phyloP scores from a whole-genome alignment of 352 stramenopile genomes.

The Pythium utonaiense region DNA sequence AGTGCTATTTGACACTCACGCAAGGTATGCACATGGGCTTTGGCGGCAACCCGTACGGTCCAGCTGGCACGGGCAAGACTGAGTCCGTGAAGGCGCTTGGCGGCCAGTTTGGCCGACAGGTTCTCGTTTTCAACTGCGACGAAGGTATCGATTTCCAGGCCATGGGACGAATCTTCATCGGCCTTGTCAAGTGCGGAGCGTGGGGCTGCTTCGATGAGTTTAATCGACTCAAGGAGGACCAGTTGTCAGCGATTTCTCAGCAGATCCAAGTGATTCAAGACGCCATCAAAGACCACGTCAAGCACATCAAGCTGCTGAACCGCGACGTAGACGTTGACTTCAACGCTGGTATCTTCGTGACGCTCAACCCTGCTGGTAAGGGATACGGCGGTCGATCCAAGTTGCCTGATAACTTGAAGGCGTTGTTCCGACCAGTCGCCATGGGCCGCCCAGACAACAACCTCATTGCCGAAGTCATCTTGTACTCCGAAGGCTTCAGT shows the following conservation, averaged over 20 bases:
- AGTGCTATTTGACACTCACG: slow-evolving; percentile 89
- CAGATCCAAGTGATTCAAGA: slow-evolving; percentile 91
- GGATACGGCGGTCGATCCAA: slow-evolving; percentile 87
- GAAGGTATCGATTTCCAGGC: slow-evolving; percentile 87
- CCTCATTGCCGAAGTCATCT: slow-evolving; percentile 85
- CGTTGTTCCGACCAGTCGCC: slow-evolving; percentile 83
- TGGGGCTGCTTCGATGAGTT: slow-evolving; percentile 94
- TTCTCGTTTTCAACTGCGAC: slow-evolving; percentile 88
- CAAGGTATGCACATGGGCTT: slow-evolving; percentile 85
- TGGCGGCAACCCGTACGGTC: slow-evolving; percentile 87
- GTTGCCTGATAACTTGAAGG: slow-evolving; percentile 91
- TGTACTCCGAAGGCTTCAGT: slow-evolving; percentile 84
- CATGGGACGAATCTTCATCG: slow-evolving; percentile 90
- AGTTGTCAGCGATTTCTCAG: slow-evolving; percentile 86
- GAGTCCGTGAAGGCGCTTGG: slow-evolving; percentile 90
- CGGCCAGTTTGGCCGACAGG: slow-evolving; percentile 73
- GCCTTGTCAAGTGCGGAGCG: slow-evolving; percentile 85
- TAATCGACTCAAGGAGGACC: slow-evolving; percentile 88
- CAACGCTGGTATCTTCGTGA: slow-evolving; percentile 91
- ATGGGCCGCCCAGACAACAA: slow-evolving; percentile 87
- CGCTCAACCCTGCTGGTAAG: slow-evolving; percentile 88
- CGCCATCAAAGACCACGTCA: slow-evolving; percentile 71
- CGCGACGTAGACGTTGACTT: slow-evolving; percentile 73
- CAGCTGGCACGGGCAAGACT: slow-evolving; percentile 90
- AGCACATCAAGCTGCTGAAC: slow-evolving; percentile 61